A percentile compares a stretch with the other conserved stretches of the same genome.
Conservation (phyloP, 2,329 filamentous ascomycete species). For the Ceratocystis harringtonii region DNA sequence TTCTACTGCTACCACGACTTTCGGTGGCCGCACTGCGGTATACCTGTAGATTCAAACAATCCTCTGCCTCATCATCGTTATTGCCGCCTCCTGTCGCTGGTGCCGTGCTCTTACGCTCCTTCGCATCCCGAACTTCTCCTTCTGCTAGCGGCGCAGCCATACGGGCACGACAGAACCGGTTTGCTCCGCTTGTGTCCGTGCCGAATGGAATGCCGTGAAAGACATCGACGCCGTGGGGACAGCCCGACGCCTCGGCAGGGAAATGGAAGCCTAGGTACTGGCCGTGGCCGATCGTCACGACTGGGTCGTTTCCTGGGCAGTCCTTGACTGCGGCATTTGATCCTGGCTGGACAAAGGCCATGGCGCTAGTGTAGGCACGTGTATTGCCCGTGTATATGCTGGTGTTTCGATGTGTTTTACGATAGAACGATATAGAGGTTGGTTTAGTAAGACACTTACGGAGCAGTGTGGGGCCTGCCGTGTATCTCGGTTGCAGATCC, state of each 20-base stretch:
- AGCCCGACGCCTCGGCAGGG: not conserved
- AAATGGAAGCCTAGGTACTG: not conserved
- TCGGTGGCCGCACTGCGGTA: conserved; percentile 24
- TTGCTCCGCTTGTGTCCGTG: conserved; percentile 27
- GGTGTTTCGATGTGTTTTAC: too few relatives aligned
- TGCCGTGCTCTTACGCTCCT: conserved; percentile 16
- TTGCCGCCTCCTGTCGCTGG: conserved; percentile 20
- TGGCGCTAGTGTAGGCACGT: too few relatives aligned
- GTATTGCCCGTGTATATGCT: too few relatives aligned
- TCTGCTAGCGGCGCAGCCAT: conserved; percentile 15
- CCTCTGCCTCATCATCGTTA: conserved; percentile 26
- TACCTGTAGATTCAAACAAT: conserved; percentile 40
- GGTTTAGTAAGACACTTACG: too few relatives aligned
- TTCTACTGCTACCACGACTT: conserved; percentile 16
- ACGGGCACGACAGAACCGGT: conserved; percentile 32
- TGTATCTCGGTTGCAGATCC: too few relatives aligned
- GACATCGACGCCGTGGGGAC: conserved; percentile 30
- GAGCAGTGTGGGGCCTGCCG: too few relatives aligned
- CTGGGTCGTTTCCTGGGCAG: not conserved
- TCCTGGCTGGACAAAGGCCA: too few relatives aligned
- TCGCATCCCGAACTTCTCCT: not conserved
- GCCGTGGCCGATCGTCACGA: not conserved
- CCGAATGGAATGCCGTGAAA: conserved; percentile 39
- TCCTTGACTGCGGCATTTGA: not conserved
- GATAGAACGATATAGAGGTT: too few relatives aligned